A percentile compares a stretch with the other conserved stretches of the same genome.
These are phyloP conservation scores for Boletales sp. DNA, from an alignment of 768 basidiomycete species.

Conservation along the genomic window DNA sequence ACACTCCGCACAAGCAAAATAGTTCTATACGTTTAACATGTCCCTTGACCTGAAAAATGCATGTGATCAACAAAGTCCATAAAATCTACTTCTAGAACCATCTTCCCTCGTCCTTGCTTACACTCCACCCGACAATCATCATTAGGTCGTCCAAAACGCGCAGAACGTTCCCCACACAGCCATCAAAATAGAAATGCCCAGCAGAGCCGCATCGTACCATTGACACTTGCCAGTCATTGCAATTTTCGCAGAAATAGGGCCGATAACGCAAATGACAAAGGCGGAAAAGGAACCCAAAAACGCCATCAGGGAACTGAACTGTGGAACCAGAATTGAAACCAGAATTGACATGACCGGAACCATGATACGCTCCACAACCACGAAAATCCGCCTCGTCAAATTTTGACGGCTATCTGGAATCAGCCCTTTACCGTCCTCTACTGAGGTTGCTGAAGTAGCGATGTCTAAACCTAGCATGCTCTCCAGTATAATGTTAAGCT, in stretches of 20 bases:
- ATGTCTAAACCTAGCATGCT: constrained; percentile 67
- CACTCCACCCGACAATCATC: neutral
- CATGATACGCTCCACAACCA: constrained; percentile 52
- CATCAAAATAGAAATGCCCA: constrained; percentile 57
- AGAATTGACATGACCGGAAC: constrained; percentile 58
- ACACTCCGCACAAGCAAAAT: constrained; percentile 60
- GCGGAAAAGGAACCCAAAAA: constrained; percentile 90
- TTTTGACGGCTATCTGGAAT: constrained; percentile 5
- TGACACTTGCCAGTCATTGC: constrained; percentile 48
- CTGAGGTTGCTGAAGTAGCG: constrained; percentile 7
- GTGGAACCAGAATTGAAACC: constrained; percentile 73
- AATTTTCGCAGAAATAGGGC: constrained; percentile 72
- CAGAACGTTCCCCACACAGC: constrained; percentile 74
- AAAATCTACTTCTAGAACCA: neutral
- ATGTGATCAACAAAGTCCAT: neutral
- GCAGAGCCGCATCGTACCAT: constrained; percentile 50
- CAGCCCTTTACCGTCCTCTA: constrained; percentile 25
- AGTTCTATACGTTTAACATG: constrained; percentile 3
- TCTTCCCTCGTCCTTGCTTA: neutral
- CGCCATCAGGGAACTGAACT: constrained; percentile 82
- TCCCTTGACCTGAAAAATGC: constrained; percentile 7
- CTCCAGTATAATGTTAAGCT: constrained; percentile 84
- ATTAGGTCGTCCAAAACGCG: constrained; percentile 46
- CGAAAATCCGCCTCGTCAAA: constrained; percentile 37
- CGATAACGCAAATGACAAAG: constrained; percentile 69